Evolutionary conservation across 2,329 filamentous ascomycete genomes (phyloP), one percentile per base, ranked within the genome.

Genomic region (Diaporthe helianthi): DNA sequence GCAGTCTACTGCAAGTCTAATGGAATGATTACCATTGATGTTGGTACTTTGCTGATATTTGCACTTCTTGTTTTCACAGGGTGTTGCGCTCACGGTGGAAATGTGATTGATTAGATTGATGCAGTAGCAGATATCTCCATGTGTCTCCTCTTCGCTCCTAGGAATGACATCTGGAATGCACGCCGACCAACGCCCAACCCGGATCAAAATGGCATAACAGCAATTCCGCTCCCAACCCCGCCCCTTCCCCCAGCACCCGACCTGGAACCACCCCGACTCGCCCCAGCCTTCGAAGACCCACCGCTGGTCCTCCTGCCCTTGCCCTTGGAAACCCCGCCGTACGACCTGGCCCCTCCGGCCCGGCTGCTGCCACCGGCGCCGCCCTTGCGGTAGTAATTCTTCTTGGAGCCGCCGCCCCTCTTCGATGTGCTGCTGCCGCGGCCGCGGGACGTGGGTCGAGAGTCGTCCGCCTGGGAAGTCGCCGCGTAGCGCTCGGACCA

Each of bases 401-500:
- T 72, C 44, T 65, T 71, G 13, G 72, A 70, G 29, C 71, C 65
- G 15, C 71, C 72, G 8, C 61, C 51, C 53, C 69, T 72, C 26
- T 38, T 71, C 41, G 65, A 61, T 4, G 33, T 33, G n/a, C n/a
- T 17, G 72, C 69, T 31, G 36, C 36, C 36, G 36, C 74, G 72
- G 13, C 74, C 74, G 0, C 74, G 70, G 17, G 75, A 71, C 9
- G 68, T 70, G 4, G 75, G 73, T 15, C 73, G 71, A 3, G 69
- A 69, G 26, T 76, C 72, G n/a, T 74, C 72, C 4, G 70, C 33
- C 53, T 72, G 68, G 26, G 47, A 68, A 7, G 61, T 72, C 61
- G 72, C 72, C 29, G 52, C 66, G 52, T 79, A 76, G 53, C 76
- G 69, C 53, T 73, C 71, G 41, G 76, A 72, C 76, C 79, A 80